Base-by-base conservation (phyloP, 2,329 filamentous ascomycete species). In the Phyllosticta paracitricarpa region DNA sequence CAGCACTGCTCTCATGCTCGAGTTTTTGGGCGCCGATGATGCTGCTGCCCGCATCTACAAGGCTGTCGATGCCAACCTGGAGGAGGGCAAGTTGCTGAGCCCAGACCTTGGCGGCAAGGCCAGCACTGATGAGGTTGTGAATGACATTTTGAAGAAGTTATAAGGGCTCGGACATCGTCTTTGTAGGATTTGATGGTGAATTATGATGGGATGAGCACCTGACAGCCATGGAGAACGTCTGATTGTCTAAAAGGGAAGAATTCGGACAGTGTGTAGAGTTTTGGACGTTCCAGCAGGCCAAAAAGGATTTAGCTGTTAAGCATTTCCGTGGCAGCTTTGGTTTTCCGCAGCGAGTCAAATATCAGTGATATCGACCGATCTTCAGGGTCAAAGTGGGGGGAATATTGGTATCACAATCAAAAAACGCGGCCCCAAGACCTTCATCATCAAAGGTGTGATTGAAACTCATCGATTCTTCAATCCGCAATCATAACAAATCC, bases 1-100 rank as follows among this genome's bases (percentile, higher is more conserved):
- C 71, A 94, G 89, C 75, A 88, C 91, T 17, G 94, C 89, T 35
- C 81, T 97, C 64, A 97, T 99, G 94, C 82, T 99, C 66, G 93
- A 97, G 81, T 99, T 97, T 77, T 80, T 97, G 66, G 86, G 91
- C 65, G 87, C 96, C 79, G 88, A 91, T 76, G 80, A 84, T 65
- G 94, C 94, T 22, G 94, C 94, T 35, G 91, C 89, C 30, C 86
- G 82, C 78, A 96, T 99, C 69, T 96, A 97, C 75, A 82, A 85
- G 63, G 94, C 94, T 24, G 91, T 97, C 25, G 94, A 99, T 76
- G 91, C 81, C 53, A 95, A 94, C 74, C 78, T 99, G 35, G 88
- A 88, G 73, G 91, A 94, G 71, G 92, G 86, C 64, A 87, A 82
- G 78, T 80, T 92, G 65, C 76, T 97, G 66, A 94, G 84, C 71